Evolutionary conservation across 192 early-diverging fungal species (phyloP).

Genomic region (Backusella tarrabulga): DNA sequence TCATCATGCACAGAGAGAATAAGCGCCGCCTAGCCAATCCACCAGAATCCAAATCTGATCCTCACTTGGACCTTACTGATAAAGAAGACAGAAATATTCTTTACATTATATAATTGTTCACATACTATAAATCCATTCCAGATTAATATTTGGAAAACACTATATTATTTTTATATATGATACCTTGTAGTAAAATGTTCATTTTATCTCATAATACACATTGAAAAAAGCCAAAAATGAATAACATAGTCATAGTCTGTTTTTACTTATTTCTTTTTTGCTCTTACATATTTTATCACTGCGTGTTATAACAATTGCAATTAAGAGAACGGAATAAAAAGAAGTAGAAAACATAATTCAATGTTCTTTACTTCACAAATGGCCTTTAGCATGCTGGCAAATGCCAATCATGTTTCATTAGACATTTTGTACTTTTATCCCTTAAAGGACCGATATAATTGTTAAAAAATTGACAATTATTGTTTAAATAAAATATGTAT

Average conservation of each 20-base stretch:
- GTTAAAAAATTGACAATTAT: no score
- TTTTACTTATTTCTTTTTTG: background rate
- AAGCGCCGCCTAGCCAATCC: background rate
- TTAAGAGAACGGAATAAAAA: no score
- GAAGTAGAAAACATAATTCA: no score
- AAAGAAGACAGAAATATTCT: constrained; percentile 4
- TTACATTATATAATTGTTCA: constrained; percentile 2
- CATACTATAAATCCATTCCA: background rate
- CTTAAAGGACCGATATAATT: no score
- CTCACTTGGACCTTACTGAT: constrained; percentile 12
- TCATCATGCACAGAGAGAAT: background rate
- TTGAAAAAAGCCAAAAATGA: no score
- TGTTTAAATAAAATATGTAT: no score
- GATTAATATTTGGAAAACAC: background rate
- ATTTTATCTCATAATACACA: background rate
- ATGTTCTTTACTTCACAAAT: no score
- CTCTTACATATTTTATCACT: background rate
- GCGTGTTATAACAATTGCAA: no score
- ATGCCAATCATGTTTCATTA: no score
- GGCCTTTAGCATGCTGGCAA: no score
- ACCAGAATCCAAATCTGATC: background rate
- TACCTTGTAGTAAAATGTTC: background rate
- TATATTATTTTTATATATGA: background rate
- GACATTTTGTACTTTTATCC: no score
- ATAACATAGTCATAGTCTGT: no score